Evolutionary conservation across 768 basidiomycete genomes (phyloP), one percentile per base, ranked within the genome.

Genomic region (Lactifluus subvellereus): DNA sequence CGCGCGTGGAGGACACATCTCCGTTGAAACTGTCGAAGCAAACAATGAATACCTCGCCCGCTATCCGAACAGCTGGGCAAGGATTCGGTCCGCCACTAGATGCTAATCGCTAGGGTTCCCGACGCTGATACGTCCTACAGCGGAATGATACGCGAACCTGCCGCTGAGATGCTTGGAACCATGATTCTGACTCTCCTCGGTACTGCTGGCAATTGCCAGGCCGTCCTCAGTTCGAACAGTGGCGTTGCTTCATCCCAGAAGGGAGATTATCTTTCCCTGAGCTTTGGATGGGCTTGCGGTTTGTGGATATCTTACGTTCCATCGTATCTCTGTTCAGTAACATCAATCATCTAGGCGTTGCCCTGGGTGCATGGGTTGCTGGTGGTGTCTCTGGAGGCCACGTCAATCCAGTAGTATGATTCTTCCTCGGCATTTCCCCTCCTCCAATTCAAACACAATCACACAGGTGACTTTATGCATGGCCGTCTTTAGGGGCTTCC

Each of bases 331-430:
- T 56, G 40, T n/a, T 50, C 22, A 10, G 18, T 5, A 33, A 54
- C 42, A 20, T 56, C 66, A 70, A 43, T 40, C 27, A 54, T 40
- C 40, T 56, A 79, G 78, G 86, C 30, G 76, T 82, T 4, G 81
- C 84, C 8, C 75, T 89, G 72, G 88, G 86, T 38, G 86, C 86
- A 10, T 89, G 85, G 86, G 78, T 84, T 3, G 80, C 80, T 22
- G 80, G 79, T 53, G 84, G 84, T 51, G 79, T 88, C 60, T 88
- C 88, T 50, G 87, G 87, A 6, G 88, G 87, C 38, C 88, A 91
- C 62, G 71, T 76, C 57, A 77, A 77, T 55, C 75, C 76, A 14
- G 74, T 76, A 3, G 74, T 67, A 55, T 10, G 58, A 30, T 18
- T 35, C 20, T 43, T 22, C 22, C 47, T 32, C 4, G 47, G 8